Evolutionary conservation across 257 asterid genomes (phyloP), one percentile per base, ranked within the genome.

Genomic region (Datura wrightii): DNA sequence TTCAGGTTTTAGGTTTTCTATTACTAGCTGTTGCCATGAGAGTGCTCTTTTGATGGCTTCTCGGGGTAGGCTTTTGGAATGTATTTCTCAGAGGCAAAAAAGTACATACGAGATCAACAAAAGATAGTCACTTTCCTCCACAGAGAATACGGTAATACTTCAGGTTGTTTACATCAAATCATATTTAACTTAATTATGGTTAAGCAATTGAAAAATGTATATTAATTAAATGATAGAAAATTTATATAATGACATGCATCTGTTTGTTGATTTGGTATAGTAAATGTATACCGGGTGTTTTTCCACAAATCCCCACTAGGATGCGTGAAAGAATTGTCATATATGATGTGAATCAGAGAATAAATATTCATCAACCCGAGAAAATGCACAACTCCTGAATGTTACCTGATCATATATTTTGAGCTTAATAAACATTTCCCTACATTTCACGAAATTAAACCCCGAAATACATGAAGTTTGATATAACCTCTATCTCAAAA

Each of bases 31-130:
- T 87, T 87, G 89, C 87, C 83, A 92, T 83, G 97, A 92, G 96
- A 92, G 94, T 79, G 94, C 91, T 83, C 82, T 24, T 44, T 36
- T 46, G 69, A 84, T n/a, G 85, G 94, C 94, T 92, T 91, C 96
- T 92, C 96, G 92, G 83, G 82, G 89, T 92, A 87, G 89, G 89
- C 42, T 87, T 90, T 87, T 85, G 89, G 65, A 86, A 65, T 83
- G 82, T 84, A 41, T 83, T 44, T 11, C 11, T 6, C 1, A 48
- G 1, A 3, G 1, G 42, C 19, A 0, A 46, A 24, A 24, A 24
- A 24, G 0, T 24, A 24, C 42, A 74, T 24, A 66, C 13, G 48
- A 66, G 34, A 59, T 19, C 6, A 59, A 59, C 67, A 59, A 59
- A n/a, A n/a, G 31, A 19, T 18, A n/a, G 36, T 1, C 36, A 59